Base-by-base conservation (phyloP, 495 filamentous ascomycete species). In the Hypoxylon fragiforme region DNA sequence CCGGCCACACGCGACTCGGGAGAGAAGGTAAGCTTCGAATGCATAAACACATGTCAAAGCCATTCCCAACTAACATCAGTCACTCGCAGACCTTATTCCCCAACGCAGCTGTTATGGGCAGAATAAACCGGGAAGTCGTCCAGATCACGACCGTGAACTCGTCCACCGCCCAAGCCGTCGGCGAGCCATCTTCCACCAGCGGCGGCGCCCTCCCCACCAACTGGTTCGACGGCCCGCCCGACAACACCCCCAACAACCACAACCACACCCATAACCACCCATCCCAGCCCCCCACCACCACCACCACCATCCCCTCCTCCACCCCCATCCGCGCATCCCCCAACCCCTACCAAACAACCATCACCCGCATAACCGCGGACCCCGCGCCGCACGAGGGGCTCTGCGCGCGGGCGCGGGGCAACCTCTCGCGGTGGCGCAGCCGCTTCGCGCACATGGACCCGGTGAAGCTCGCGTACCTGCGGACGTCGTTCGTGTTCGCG, bases 401-500 rank as follows among this genome's bases (percentile, higher is more conserved):
- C 13, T 40, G 50, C 13, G 20, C 30, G 8, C 57, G 62, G 9
- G 14, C 52, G 1, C 19, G 19, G 7, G 12, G 30, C 0, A 44
- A 47, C n/a, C 52, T 53, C n/a, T 30, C 46, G 7, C 46, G 38
- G 3, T 68, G 62, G 60, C 50, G 34, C 26, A 42, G 19, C 37
- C 74, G 72, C 39, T 66, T 77, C 36, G 57, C 44, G 44, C 70
- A 76, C 50, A 73, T 79, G 46, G 81, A 83, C 60, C 82, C 78
- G 37, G 78, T 84, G 31, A 85, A 87, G 36, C 85, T 86, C 71
- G 84, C 85, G 1, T 95, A 94, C 66, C 83, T 85, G 16, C 89
- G 89, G 42, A 90, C 85, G 13, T 90, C 89, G 0, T 84, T 92
- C 63, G 73, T 95, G 0, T 94, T 92, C 67, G 90, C 90, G 35